Conservation (phyloP, 2,329 filamentous ascomycete genomes). For the Trichoderma koningiopsis region DNA sequence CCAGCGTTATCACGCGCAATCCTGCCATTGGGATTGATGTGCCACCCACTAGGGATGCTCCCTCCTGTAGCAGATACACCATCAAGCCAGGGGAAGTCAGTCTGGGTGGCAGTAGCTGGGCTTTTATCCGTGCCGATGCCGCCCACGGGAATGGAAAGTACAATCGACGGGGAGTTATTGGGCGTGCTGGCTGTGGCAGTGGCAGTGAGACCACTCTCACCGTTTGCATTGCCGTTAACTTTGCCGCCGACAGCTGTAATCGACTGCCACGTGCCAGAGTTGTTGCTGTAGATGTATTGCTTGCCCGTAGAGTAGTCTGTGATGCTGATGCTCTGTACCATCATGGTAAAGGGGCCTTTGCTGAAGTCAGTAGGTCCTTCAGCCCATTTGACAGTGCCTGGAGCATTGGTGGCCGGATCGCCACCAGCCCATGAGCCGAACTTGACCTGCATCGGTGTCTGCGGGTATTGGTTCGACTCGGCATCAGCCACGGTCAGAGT, state of each 20-base stretch:
- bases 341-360: conserved; percentile 83
- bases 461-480: conserved; percentile 77
- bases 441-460: conserved; percentile 93
- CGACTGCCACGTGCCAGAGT: conserved; percentile 75
- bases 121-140: conserved; percentile 63
- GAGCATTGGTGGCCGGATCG: conserved; percentile 70
- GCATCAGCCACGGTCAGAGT: conserved; percentile 72
- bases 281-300: conserved; percentile 79
- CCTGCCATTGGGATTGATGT: conserved; percentile 76
- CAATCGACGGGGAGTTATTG: conserved; percentile 61
- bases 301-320: conserved; percentile 93
- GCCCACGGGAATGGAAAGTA: conserved; percentile 69
- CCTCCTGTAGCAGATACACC: conserved; percentile 55
- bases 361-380: conserved; percentile 82
- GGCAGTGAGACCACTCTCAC: conserved; percentile 52
- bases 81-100: conserved; percentile 70
- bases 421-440: conserved; percentile 92
- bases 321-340: conserved; percentile 72
- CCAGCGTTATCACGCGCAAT: conserved; percentile 69
- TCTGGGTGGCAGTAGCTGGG: conserved; percentile 56
- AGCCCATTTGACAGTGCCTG: conserved; percentile 89
- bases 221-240: conserved; percentile 69
- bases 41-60: conserved; percentile 76
- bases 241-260: conserved; percentile 79
- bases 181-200: conserved; percentile 62